Percentiles rank a stretch among this genome's conserved stretches.
phyloP scores from a whole-genome alignment of 2,329 filamentous ascomycete species.

The Fonsecaea pugnacius region DNA sequence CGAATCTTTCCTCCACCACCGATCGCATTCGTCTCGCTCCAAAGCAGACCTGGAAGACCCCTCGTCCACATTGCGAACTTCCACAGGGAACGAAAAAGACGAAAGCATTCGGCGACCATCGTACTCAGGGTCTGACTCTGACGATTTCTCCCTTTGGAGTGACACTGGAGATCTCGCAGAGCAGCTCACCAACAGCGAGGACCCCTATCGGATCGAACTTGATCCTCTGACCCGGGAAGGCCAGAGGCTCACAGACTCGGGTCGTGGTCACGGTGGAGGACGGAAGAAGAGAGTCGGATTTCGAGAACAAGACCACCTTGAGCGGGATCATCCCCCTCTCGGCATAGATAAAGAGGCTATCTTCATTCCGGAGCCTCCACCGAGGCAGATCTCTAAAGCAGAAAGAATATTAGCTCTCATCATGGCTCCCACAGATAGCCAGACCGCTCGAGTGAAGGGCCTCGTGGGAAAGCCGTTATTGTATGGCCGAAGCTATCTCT shows the following conservation, averaged over 20 bases:
- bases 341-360: conserved; percentile 74
- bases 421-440: conserved; percentile 77
- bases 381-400: conserved; percentile 65
- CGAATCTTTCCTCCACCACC: conserved; percentile 80
- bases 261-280: conserved; percentile 37
- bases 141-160: conserved; percentile 81
- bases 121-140: conserved; percentile 55
- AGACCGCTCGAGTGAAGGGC: conserved; percentile 77
- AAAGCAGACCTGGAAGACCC: conserved; percentile 45
- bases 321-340: conserved; percentile 47
- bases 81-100: conserved; percentile 53
- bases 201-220: conserved; percentile 75
- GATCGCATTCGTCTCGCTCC: conserved; percentile 61
- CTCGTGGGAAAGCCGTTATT: conserved; percentile 94
- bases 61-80: conserved; percentile 45
- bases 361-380: conserved; percentile 71
- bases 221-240: conserved; percentile 51
- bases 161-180: conserved; percentile 95
- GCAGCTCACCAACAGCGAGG: conserved; percentile 80
- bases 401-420: conserved; percentile 76
- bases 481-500: conserved; percentile 56
- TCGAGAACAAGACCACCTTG: conserved; percentile 43
- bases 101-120: conserved; percentile 57
- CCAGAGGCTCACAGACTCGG: conserved; percentile 42
- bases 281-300: conserved; percentile 40